Base-by-base conservation (phyloP, 192 early-diverging fungal species). In the Kickxella alabastrina region DNA sequence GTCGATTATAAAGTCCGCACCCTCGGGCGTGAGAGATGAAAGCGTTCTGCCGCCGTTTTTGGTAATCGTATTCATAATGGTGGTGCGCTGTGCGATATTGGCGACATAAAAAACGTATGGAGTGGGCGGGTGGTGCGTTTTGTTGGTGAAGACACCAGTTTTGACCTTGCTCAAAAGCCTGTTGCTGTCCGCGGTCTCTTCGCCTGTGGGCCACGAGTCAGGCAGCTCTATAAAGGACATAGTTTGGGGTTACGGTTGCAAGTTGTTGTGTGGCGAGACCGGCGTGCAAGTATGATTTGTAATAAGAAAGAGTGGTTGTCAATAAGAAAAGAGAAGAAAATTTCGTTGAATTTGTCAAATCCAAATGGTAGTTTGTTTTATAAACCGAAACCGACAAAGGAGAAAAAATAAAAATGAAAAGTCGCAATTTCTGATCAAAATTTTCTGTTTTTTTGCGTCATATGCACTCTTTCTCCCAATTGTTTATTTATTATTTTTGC, bases 1-100 rank as follows among this genome's bases (percentile, higher is more conserved):
- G 43, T 56, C 36, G 7, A 64, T 64, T n/a, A 49, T 24, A 34
- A 64, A 39, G n/a, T 64, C 62, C 2, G 48, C 62, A 4, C 1
- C 19, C 10, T 39, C 54, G 23, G 52, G 32, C 3, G 51, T 15
- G 13, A 18, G 3, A 45, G 18, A 9, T 25, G 19, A 6, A 7
- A 43, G 28, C 14, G 41, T 26, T 18, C 21, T 37, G 25, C 43
- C 24, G 40, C 42, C 52, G 36, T 43, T 36, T n/a, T 22, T 42
- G 15, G 52, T 34, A 14, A 22, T 32, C 10, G 52, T 37, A 8
- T 46, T 24, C 36, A 47, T 23, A 21, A 24, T 4, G 2, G 17
- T 19, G 17, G n/a, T 24, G 40, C 28, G 37, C n/a, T 21, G 27
- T 45, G 10, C n/a, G 31, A 15, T 25, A 12, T 25, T 26, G 7